phyloP scores from a whole-genome alignment of 768 basidiomycete species.

The Rhodosporidiobolus sp. region DNA sequence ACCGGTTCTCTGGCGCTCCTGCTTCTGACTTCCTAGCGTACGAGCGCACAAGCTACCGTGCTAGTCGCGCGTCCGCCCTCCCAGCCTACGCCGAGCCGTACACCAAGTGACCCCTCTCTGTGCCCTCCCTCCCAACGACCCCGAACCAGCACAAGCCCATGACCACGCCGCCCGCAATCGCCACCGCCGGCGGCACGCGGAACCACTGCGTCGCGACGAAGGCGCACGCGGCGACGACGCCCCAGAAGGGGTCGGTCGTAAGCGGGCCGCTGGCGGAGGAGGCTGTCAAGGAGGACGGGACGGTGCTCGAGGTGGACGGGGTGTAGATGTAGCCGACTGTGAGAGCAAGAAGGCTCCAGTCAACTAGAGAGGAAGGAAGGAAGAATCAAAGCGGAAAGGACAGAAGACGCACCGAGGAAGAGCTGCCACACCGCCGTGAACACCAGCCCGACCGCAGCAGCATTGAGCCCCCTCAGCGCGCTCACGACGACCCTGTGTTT shows the following conservation, averaged over 20 bases:
- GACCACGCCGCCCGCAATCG: slow-evolving; percentile 13
- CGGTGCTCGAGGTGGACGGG: slow-evolving; percentile 1
- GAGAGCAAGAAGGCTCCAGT: slow-evolving; percentile 4
- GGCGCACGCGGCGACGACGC: slow-evolving; percentile 52
- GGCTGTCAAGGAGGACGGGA: not conserved
- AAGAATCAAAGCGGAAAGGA: slow-evolving; percentile 3
- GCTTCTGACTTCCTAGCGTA: too few relatives aligned
- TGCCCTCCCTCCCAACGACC: not conserved
- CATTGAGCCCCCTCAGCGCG: slow-evolving; percentile 46
- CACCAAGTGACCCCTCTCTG: not conserved
- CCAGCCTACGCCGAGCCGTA: too few relatives aligned
- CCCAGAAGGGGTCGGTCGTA: slow-evolving; percentile 55
- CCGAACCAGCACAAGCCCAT: slow-evolving; percentile 32
- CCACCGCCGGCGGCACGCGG: slow-evolving; percentile 36
- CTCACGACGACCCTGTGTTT: slow-evolving; percentile 27
- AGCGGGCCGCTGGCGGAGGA: slow-evolving; percentile 26
- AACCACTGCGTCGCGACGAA: slow-evolving; percentile 55
- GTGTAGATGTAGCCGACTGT: slow-evolving; percentile 39
- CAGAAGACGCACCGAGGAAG: slow-evolving; percentile 24
- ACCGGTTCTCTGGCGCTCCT: too few relatives aligned
- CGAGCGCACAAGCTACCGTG: too few relatives aligned
- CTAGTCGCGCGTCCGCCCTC: too few relatives aligned
- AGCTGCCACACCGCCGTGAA: slow-evolving; percentile 28
- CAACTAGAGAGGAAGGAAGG: not conserved
- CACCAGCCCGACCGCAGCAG: slow-evolving; percentile 47